Evolutionary conservation across 768 basidiomycete genomes (phyloP).

Genomic region (Collybia mongolica): DNA sequence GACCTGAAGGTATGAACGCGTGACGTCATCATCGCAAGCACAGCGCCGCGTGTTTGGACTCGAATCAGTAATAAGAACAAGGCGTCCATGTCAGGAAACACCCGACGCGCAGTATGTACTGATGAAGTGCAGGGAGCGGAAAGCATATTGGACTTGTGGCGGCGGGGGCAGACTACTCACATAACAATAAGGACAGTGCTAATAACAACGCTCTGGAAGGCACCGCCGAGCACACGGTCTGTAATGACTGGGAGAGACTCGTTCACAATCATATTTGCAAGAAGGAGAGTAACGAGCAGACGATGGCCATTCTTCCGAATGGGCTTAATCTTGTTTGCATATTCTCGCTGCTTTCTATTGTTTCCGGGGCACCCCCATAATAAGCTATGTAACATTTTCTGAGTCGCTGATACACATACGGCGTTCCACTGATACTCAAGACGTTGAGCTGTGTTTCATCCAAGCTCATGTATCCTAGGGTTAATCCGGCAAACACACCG

Average conservation of each 20-base stretch:
- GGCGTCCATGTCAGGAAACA: background rate
- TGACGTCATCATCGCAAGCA: conserved; percentile 9
- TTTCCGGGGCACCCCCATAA: conserved; percentile 1
- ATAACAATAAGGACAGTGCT: conserved; percentile 7
- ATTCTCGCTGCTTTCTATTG: conserved; percentile 71
- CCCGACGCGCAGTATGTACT: too few species aligned
- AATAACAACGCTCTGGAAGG: conserved; percentile 6
- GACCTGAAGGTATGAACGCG: conserved; percentile 7
- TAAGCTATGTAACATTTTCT: conserved; percentile 1
- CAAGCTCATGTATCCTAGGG: conserved; percentile 89
- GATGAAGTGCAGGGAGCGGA: too few species aligned
- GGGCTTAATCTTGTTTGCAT: conserved; percentile 84
- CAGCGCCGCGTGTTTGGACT: too few species aligned
- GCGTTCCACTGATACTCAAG: conserved; percentile 78
- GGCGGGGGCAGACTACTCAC: background rate
- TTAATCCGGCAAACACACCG: conserved; percentile 89
- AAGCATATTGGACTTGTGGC: background rate
- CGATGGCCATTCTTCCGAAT: conserved; percentile 83
- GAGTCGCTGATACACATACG: conserved; percentile 42
- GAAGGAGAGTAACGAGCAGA: conserved; percentile 76
- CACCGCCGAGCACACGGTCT: conserved; percentile 34
- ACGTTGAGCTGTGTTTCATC: conserved; percentile 93
- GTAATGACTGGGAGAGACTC: conserved; percentile 85
- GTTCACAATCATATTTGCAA: conserved; percentile 92
- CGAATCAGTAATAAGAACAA: too few species aligned